phyloP scores from a whole-genome alignment of 768 basidiomycete species.

The Thelephora ganbajun region DNA sequence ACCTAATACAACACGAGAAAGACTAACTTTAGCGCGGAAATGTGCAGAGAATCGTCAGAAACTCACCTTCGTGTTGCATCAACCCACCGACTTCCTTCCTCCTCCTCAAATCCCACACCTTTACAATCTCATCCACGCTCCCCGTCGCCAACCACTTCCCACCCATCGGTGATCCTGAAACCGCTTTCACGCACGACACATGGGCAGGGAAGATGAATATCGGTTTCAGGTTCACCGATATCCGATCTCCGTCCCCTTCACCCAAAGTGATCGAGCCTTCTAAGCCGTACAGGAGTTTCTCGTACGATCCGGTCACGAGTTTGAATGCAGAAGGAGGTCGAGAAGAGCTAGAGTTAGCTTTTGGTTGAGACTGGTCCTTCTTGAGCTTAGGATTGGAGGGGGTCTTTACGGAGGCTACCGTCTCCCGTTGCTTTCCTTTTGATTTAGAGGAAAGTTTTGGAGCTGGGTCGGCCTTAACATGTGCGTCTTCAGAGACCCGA shows the following conservation, averaged over 20 bases:
- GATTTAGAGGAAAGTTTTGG: slow-evolving; percentile 5
- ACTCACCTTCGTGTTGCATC: slow-evolving; percentile 85
- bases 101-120: slow-evolving; percentile 89
- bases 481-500: no score
- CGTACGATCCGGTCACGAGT: slow-evolving; percentile 87
- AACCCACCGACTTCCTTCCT: slow-evolving; percentile 90
- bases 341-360: not conserved
- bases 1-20: slow-evolving; percentile 30
- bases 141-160: slow-evolving; percentile 96
- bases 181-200: slow-evolving; percentile 81
- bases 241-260: slow-evolving; percentile 15
- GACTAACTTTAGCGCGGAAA: not conserved
- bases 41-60: not conserved
- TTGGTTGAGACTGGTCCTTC: slow-evolving; percentile 1
- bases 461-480: not conserved
- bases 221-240: slow-evolving; percentile 40
- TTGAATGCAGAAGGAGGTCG: slow-evolving; percentile 55
- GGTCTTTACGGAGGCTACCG: not conserved
- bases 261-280: slow-evolving; percentile 41
- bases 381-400: slow-evolving; percentile 5
- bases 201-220: slow-evolving; percentile 97
- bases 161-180: slow-evolving; percentile 76
- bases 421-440: slow-evolving; percentile 19
- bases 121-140: slow-evolving; percentile 91
- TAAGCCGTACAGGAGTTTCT: slow-evolving; percentile 88